Evolutionary conservation across 1,284 basidiomycete species (phyloP).

Genomic region (Peniophora sp.): DNA sequence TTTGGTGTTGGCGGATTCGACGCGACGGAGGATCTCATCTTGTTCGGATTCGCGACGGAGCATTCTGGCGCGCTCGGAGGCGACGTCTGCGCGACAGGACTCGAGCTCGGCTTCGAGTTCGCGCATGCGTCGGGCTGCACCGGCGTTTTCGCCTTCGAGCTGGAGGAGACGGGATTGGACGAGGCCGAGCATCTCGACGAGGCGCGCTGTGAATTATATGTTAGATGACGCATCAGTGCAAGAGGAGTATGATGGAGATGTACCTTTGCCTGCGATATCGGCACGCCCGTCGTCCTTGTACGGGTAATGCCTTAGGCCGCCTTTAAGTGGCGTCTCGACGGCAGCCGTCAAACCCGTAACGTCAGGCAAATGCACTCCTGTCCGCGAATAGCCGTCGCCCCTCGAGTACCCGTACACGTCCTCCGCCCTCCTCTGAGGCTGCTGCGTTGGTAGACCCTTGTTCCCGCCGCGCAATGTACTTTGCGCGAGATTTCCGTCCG

Average conservation of each 20-base stretch:
- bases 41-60: conserved; percentile 41
- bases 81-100: conserved; percentile 66
- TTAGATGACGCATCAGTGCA: not conserved
- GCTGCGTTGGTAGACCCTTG: not conserved
- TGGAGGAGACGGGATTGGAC: conserved; percentile 61
- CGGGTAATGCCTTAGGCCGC: conserved; percentile 38
- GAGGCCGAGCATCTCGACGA: conserved; percentile 50
- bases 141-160: conserved; percentile 74
- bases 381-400: not conserved
- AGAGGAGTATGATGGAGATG: conserved; percentile 4
- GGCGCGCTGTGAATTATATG: conserved; percentile 34
- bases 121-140: conserved; percentile 67
- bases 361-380: conserved; percentile 43
- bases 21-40: conserved; percentile 20
- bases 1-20: conserved; percentile 14
- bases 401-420: conserved; percentile 6
- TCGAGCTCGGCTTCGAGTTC: conserved; percentile 82
- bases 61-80: conserved; percentile 54
- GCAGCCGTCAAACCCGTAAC: conserved; percentile 73
- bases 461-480: conserved; percentile 8
- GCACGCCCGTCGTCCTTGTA: conserved; percentile 37
- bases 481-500: not conserved
- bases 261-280: conserved; percentile 56
- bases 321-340: conserved; percentile 59
- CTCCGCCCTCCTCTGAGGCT: conserved; percentile 10